A percentile compares a stretch with the other conserved stretches of the same genome.
These are phyloP conservation scores for Colletotrichum filicis DNA, from an alignment of 2,329 filamentous ascomycete genomes.

Conservation along the genomic window DNA sequence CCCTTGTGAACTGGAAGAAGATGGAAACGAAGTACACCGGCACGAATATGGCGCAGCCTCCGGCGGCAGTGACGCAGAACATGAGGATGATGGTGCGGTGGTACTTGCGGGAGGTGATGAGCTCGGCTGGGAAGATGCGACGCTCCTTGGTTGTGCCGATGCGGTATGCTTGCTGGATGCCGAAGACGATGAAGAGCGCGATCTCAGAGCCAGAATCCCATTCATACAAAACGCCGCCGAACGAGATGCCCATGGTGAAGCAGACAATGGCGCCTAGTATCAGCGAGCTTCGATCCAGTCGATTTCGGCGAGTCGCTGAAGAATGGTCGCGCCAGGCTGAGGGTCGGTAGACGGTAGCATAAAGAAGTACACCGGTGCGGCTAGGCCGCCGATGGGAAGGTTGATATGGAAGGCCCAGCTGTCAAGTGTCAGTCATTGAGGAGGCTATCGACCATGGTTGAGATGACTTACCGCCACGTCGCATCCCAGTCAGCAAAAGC, in stretches of 20 bases:
- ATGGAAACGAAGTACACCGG: conserved; percentile 60
- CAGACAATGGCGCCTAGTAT: conserved; percentile 52
- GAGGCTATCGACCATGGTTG: fast-evolving
- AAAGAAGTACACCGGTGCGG: conserved; percentile 43
- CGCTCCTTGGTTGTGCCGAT: conserved; percentile 51
- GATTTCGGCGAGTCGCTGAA: conserved; percentile 46
- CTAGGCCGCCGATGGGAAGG: conserved; percentile 54
- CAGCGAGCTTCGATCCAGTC: conserved; percentile 59
- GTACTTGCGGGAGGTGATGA: conserved; percentile 46
- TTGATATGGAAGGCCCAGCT: conserved; percentile 63
- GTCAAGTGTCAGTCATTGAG: not conserved
- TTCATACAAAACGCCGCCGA: conserved; percentile 59
- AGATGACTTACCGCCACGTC: conserved; percentile 46
- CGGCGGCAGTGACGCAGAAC: conserved; percentile 14
- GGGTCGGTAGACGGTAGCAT: conserved; percentile 41
- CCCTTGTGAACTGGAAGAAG: conserved; percentile 59
- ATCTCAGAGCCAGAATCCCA: conserved; percentile 59
- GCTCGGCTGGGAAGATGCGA: conserved; percentile 58
- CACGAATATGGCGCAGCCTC: conserved; percentile 37
- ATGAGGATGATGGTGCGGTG: conserved; percentile 22
- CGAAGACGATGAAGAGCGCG: conserved; percentile 56
- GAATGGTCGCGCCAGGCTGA: conserved; percentile 34
- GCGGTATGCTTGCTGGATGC: conserved; percentile 54
- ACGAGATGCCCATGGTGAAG: conserved; percentile 60
- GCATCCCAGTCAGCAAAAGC: conserved; percentile 51